phyloP scores from a whole-genome alignment of 768 basidiomycete species.

The Gelatoporia subvermispora region DNA sequence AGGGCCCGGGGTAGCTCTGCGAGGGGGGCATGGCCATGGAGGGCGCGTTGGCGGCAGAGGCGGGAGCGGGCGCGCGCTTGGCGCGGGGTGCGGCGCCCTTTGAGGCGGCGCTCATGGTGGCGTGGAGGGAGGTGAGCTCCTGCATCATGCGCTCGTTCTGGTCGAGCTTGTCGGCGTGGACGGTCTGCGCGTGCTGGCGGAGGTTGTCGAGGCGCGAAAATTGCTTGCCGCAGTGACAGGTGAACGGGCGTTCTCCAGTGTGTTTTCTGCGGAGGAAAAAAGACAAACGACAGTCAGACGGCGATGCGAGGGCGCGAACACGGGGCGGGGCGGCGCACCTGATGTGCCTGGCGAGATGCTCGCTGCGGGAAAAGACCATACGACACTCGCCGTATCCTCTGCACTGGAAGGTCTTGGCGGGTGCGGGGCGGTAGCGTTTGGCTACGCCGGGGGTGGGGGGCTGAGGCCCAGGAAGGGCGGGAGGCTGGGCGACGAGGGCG shows the following conservation, averaged over 20 bases:
- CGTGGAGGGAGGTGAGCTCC: slow-evolving; percentile 78
- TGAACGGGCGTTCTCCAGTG: slow-evolving; percentile 94
- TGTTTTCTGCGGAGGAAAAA: slow-evolving; percentile 68
- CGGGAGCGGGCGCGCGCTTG: slow-evolving; percentile 31
- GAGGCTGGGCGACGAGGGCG: slow-evolving; percentile 19
- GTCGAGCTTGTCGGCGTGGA: slow-evolving; percentile 90
- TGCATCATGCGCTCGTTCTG: slow-evolving; percentile 91
- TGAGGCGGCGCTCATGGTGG: slow-evolving; percentile 62
- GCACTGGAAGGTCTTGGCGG: slow-evolving; percentile 94
- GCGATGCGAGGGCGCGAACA: slow-evolving; percentile 10
- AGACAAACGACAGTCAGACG: slow-evolving; percentile 12
- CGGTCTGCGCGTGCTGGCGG: slow-evolving; percentile 94
- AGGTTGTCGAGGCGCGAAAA: slow-evolving; percentile 97
- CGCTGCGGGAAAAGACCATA: slow-evolving; percentile 94
- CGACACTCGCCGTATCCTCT: slow-evolving; percentile 91
- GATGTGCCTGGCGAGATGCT: slow-evolving; percentile 94
- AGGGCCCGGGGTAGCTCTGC: slow-evolving; percentile 12
- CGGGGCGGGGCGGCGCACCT: slow-evolving; percentile 51
- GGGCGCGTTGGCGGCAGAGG: slow-evolving; percentile 14
- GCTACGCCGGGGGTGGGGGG: slow-evolving; percentile 9
- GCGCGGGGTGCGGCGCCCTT: slow-evolving; percentile 34
- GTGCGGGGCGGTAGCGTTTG: slow-evolving; percentile 73
- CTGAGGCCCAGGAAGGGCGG: slow-evolving; percentile 9
- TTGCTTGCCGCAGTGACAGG: slow-evolving; percentile 92
- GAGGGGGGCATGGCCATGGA: slow-evolving; percentile 13